phyloP scores from a whole-genome alignment of 768 basidiomycete genomes.

The Lactarius hengduanensis region DNA sequence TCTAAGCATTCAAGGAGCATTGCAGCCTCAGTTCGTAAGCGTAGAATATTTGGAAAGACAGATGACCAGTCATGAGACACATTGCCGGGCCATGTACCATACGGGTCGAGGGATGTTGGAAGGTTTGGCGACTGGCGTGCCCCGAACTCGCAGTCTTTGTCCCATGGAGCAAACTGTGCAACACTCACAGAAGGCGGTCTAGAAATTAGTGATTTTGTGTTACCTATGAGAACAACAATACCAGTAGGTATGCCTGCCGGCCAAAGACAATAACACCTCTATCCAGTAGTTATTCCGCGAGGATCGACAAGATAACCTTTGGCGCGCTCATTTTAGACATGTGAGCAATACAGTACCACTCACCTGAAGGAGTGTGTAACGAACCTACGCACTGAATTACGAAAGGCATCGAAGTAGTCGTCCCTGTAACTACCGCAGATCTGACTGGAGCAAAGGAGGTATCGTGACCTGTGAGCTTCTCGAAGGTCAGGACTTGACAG shows the following conservation, averaged over 20 bases:
- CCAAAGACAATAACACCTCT: not conserved
- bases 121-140: not conserved
- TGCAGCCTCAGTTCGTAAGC: not conserved
- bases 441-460: not conserved
- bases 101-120: not conserved
- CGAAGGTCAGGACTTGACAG: not conserved
- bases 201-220: not conserved
- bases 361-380: not conserved
- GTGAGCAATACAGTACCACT: not conserved
- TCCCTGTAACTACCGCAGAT: not conserved
- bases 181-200: not conserved
- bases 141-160: not conserved
- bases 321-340: not conserved
- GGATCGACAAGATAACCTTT: not conserved
- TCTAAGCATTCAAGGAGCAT: not conserved
- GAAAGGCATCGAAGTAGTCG: not conserved
- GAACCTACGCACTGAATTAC: not conserved
- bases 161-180: not conserved
- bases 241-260: not conserved
- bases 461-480: not conserved
- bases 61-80: not conserved
- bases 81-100: not conserved
- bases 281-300: not conserved
- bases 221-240: not conserved
- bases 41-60: not conserved